Evolutionary conservation across 2,329 filamentous ascomycete genomes (phyloP), one percentile per base, ranked within the genome.

Genomic region (Capronia coronata): DNA sequence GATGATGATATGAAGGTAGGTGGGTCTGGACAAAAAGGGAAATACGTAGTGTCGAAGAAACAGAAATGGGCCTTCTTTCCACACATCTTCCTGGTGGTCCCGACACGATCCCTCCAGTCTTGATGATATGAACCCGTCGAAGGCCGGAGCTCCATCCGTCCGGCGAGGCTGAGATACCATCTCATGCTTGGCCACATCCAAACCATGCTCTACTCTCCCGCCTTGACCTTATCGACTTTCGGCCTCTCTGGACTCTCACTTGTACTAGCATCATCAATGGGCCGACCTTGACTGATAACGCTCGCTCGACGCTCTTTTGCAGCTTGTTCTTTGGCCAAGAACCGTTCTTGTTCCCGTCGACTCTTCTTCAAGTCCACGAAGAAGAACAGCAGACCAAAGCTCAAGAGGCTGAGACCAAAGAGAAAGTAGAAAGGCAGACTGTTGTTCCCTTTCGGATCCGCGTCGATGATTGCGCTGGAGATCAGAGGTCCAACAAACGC

Each of bases 401-500:
- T 82, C 14, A 75, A 67, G 39, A 80, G 42, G 54, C 75, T 81
- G 52, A 83, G 61, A 0, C 68, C 78, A 54, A 82, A 80, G 14
- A 85, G 60, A 50, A 85, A 85, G 58, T 83, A 84, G 52, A 85
- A 86, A 0, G 82, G 81, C 6, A 75, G 76, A 21, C 72, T 79
- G 46, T 77, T 76, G 59, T 83, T 77, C 1, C 65, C 72, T 1
- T 68, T 71, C 0, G 75, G 72, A 4, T 72, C 74, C 0, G 76
- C 77, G 61, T 85, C 81, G 48, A 86, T 84, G 50, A 86, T 86
- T 4, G 82, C 82, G 54, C 75, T 79, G 49, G 76, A 80, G n/a
- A 86, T 80, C 21, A 86, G 67, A 0, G 82, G 83, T 0, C 82
- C 82, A 48, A 86, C 83, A 58, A 84, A 85, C 1, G 76, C 79